A percentile compares a stretch with the other conserved stretches of the same genome.
phyloP scores from a whole-genome alignment of 495 filamentous ascomycete genomes.

The Aspergillus wentii region DNA sequence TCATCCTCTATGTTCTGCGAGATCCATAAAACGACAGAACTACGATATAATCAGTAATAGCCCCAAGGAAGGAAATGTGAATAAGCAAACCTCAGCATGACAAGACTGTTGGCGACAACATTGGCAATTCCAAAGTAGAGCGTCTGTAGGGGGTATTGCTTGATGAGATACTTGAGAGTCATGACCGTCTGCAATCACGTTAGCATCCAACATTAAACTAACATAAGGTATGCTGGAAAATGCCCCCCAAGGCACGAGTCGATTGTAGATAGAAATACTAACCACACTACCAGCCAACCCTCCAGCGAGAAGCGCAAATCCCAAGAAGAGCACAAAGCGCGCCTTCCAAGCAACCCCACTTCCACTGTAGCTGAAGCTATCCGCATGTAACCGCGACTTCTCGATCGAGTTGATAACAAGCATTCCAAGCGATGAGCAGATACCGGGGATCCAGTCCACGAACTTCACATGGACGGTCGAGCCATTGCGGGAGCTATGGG shows the following conservation, averaged over 20 bases:
- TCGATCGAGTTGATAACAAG: slow-evolving; percentile 98
- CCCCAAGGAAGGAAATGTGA: background rate
- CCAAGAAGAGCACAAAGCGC: slow-evolving; percentile 87
- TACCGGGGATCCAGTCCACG: slow-evolving; percentile 96
- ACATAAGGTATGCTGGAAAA: too few relatives aligned
- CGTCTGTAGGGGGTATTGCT: slow-evolving; percentile 72
- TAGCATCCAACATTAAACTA: slow-evolving; percentile 7
- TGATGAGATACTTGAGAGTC: slow-evolving; percentile 87
- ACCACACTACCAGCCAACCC: slow-evolving; percentile 88
- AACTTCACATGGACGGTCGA: slow-evolving; percentile 87
- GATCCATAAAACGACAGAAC: slow-evolving; percentile 88
- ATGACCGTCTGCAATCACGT: slow-evolving; percentile 56
- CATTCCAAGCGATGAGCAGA: slow-evolving; percentile 93
- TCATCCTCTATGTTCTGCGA: slow-evolving; percentile 99
- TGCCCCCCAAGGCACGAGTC: background rate
- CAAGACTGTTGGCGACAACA: slow-evolving; percentile 76
- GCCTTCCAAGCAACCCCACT: slow-evolving; percentile 94
- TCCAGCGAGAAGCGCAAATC: slow-evolving; percentile 90
- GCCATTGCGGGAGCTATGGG: slow-evolving; percentile 70
- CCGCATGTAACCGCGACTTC: slow-evolving; percentile 79
- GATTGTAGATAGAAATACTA: slow-evolving; percentile 15
- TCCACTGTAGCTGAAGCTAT: slow-evolving; percentile 83
- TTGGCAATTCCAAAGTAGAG: slow-evolving; percentile 93
- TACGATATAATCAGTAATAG: slow-evolving; percentile 29
- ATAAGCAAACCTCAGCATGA: slow-evolving; percentile 72